A percentile compares a stretch with the other conserved stretches of the same genome.
Conservation (phyloP, 306 rosid species). For the Alnus rubra region DNA sequence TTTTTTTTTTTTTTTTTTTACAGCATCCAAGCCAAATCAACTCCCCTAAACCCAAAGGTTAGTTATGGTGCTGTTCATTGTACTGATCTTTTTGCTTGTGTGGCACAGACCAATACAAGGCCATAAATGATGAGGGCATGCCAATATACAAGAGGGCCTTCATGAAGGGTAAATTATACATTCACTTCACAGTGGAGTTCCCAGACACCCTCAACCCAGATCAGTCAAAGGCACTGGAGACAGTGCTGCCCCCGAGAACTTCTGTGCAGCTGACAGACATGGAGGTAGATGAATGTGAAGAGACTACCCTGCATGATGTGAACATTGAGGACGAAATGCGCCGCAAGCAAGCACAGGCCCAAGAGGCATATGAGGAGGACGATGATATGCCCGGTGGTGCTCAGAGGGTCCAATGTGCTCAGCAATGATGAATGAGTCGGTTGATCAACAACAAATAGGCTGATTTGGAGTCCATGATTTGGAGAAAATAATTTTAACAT, state of each 20-base stretch:
- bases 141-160: slow-evolving; percentile 87
- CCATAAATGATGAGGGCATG: slow-evolving; percentile 94
- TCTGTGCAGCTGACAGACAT: slow-evolving; percentile 65
- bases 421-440: slow-evolving; percentile 46
- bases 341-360: slow-evolving; percentile 62
- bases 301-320: slow-evolving; percentile 82
- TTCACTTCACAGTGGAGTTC: slow-evolving; percentile 83
- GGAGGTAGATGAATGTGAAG: slow-evolving; percentile 96
- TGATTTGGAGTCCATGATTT: background rate
- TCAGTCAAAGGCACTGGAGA: slow-evolving; percentile 64
- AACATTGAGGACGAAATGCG: slow-evolving; percentile 85
- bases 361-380: slow-evolving; percentile 84
- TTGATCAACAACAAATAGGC: background rate
- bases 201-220: slow-evolving; percentile 65
- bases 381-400: slow-evolving; percentile 91
- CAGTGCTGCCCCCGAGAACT: slow-evolving; percentile 62
- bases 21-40: no score
- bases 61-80: background rate
- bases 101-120: slow-evolving; percentile 77
- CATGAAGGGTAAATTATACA: slow-evolving; percentile 92
- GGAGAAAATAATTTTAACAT: background rate
- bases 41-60: background rate
- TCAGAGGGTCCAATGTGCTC: slow-evolving; percentile 97
- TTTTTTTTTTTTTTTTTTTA: no score
- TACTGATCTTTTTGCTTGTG: background rate